Conservation (phyloP, 2,329 filamentous ascomycete genomes). For the Diaporthe ampelina region DNA sequence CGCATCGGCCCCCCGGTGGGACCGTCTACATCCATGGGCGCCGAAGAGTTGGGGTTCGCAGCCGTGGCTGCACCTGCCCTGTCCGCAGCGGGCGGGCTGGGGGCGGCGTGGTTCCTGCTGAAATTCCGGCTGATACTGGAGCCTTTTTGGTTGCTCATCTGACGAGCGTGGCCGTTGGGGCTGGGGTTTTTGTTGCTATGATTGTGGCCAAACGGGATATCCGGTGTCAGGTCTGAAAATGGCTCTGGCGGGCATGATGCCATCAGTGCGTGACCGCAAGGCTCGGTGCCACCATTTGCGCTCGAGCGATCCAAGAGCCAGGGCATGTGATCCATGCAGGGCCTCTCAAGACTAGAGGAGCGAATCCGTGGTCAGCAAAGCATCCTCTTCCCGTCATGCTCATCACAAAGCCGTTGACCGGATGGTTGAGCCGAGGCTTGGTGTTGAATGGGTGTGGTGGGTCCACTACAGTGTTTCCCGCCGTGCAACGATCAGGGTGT, state of each 20-base stretch:
- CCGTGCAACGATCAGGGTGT: slow-evolving; percentile 17
- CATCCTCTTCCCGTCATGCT: slow-evolving; percentile 8
- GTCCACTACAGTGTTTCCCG: slow-evolving; percentile 24
- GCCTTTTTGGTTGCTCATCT: slow-evolving; percentile 53
- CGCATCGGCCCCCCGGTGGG: slow-evolving; percentile 60
- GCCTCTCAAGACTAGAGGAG: slow-evolving; percentile 84
- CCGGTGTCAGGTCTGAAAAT: slow-evolving; percentile 62
- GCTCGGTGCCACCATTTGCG: slow-evolving; percentile 71
- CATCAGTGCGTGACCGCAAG: slow-evolving; percentile 94
- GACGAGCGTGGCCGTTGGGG: slow-evolving; percentile 38
- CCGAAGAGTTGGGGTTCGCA: not conserved
- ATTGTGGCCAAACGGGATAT: slow-evolving; percentile 66
- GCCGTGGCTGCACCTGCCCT: not conserved
- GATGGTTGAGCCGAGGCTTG: slow-evolving; percentile 15
- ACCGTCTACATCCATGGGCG: slow-evolving; percentile 24
- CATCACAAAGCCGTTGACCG: slow-evolving; percentile 18
- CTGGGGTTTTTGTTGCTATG: slow-evolving; percentile 56
- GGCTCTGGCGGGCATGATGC: slow-evolving; percentile 85
- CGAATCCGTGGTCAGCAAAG: slow-evolving; percentile 34
- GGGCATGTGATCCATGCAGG: slow-evolving; percentile 92
- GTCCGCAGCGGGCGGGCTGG: not conserved
- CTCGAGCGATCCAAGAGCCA: slow-evolving; percentile 76
- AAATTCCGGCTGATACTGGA: slow-evolving; percentile 41
- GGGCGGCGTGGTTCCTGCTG: slow-evolving; percentile 19
- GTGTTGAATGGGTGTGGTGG: slow-evolving; percentile 9